These are phyloP conservation scores for Kazachstania kunashirensis DNA, from an alignment of 805 yeast species.

Conservation along the genomic window DNA sequence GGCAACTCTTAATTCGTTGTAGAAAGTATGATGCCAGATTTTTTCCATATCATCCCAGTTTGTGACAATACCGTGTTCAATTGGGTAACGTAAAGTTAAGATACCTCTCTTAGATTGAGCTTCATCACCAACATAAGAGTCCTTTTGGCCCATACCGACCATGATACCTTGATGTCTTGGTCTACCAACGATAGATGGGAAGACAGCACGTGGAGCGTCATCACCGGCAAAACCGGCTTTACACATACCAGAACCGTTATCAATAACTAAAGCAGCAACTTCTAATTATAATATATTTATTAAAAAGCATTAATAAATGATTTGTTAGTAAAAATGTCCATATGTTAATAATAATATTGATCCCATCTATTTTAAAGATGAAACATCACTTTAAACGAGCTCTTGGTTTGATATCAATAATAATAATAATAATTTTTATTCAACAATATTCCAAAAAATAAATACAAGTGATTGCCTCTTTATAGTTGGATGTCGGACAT, in stretches of 20 bases:
- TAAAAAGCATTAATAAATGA: no score
- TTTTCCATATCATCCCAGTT: constrained; percentile 99
- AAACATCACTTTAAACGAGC: no score
- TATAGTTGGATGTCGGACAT: no score
- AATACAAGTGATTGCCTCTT: no score
- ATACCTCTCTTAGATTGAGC: constrained; percentile 99
- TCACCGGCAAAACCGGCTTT: constrained; percentile 99
- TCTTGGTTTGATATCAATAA: no score
- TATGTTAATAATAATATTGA: no score
- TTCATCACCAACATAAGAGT: constrained; percentile 98
- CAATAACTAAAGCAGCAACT: constrained; percentile 64
- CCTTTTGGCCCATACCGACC: constrained; percentile 99
- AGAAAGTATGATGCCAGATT: constrained; percentile 99
- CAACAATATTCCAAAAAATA: no score
- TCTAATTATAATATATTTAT: constrained; percentile 17
- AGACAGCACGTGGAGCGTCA: constrained; percentile 99
- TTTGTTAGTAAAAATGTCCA: no score
- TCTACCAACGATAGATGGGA: constrained; percentile 99
- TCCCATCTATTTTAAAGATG: no score
- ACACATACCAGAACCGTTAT: constrained; percentile 99
- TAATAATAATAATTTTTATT: no score
- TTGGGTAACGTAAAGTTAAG: constrained; percentile 95
- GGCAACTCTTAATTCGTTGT: constrained; percentile 99
- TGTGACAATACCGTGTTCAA: constrained; percentile 99
- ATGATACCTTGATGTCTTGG: constrained; percentile 99